Evolutionary conservation across 1,284 basidiomycete genomes (phyloP), one percentile per base, ranked within the genome.

Genomic region (Sphagnurus paluster): DNA sequence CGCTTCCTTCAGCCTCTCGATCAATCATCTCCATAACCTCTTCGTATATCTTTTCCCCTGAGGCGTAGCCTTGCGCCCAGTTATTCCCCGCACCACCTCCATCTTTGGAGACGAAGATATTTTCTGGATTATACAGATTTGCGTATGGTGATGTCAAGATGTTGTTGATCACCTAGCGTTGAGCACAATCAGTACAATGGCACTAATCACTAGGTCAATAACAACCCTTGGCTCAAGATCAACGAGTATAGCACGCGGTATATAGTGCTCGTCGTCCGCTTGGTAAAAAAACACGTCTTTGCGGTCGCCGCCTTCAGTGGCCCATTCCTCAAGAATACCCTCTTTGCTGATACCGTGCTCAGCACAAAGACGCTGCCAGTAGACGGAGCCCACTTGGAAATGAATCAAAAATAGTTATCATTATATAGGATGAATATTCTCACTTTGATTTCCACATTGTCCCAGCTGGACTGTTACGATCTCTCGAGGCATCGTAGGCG

Each of bases 221-320:
- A 39, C 39, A 33, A 96, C 96, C 64, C 97, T 77, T 37, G 97
- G 97, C 65, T 99, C 97, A n/a, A 98, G 79, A 70, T 99, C 97
- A 46, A 99, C 87, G 19, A 99, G 79, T 52, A 99, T 96, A 3
- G 97, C 93, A 44, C 97, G 81, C 7, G 97, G 97, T 56, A 99
- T 95, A 67, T 99, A 99, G 63, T 98, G 96, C 65, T 99, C 97
- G 64, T 99, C 97, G 66, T 99, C 97, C 9, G 97, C 97, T 67
- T 99, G 97, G 67, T 99, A 99, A 72, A 99, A 99, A 72, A 99
- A 99, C 33, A 98, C 96, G 69, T 99, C 97, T 63, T 99, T 99
- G 57, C 97, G 78, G 68, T 99, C 97, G 3, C 91, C 90, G 23
- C 90, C 90, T 59, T 95, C 93, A 2, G 88, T 90, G 2, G 93